phyloP scores from a whole-genome alignment of 2,329 filamentous ascomycete species.

The Botrytis sinoallii region DNA sequence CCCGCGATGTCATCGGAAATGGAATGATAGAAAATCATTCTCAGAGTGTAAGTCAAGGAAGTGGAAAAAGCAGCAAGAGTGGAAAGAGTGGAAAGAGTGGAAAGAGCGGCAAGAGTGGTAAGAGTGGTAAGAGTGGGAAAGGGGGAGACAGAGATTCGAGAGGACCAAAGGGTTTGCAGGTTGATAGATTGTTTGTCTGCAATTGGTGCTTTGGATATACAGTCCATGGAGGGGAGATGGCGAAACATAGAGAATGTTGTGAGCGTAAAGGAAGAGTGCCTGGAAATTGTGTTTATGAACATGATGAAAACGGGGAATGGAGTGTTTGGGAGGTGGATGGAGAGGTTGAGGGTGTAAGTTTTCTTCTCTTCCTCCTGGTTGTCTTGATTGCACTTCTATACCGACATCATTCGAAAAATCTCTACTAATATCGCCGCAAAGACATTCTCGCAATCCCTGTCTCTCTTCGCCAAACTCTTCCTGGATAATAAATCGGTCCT shows the following conservation, averaged over 20 bases:
- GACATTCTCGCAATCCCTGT: slow-evolving; percentile 93
- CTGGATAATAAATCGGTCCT: slow-evolving; percentile 98
- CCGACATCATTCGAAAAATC: not conserved
- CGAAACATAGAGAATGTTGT: slow-evolving; percentile 57
- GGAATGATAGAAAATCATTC: slow-evolving; percentile 25
- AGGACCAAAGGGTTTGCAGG: slow-evolving; percentile 37
- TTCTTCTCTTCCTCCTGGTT: not conserved
- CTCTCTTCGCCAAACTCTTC: slow-evolving; percentile 94
- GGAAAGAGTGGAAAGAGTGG: not conserved
- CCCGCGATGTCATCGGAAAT: slow-evolving; percentile 63
- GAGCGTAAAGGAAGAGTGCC: slow-evolving; percentile 50
- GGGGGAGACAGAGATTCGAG: slow-evolving; percentile 3
- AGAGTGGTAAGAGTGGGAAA: not conserved
- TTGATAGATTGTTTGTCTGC: slow-evolving; percentile 79
- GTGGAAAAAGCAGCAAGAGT: slow-evolving; percentile 9
- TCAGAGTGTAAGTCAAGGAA: slow-evolving; percentile 3
- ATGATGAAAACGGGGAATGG: slow-evolving; percentile 55
- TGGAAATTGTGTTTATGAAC: slow-evolving; percentile 71
- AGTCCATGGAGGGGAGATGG: slow-evolving; percentile 57
- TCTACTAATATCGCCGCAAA: slow-evolving; percentile 32
- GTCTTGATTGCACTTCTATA: not conserved
- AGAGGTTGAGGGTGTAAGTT: slow-evolving; percentile 68
- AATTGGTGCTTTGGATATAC: slow-evolving; percentile 94
- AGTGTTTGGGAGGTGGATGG: slow-evolving; percentile 92
- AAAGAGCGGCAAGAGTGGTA: not conserved